Evolutionary conservation across 805 yeast species (phyloP).

Genomic region (Lachancea sp.): DNA sequence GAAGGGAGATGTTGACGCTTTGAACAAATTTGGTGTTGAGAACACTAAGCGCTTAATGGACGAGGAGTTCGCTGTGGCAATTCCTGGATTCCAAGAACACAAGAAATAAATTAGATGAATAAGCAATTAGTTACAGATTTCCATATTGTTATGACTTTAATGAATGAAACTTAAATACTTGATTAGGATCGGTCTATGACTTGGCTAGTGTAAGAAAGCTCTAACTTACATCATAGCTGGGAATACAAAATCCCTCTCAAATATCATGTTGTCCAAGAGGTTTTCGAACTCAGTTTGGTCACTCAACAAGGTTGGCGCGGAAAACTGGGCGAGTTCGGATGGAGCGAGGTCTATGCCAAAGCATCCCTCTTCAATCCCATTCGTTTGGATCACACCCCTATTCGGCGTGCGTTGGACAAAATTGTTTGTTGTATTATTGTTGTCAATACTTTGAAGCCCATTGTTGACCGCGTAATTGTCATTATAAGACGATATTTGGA

Average conservation of each 20-base stretch:
- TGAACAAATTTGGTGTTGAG: conserved; percentile 31
- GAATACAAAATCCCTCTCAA: conserved; percentile 9
- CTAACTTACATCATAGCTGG: conserved; percentile 3
- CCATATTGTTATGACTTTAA: not conserved
- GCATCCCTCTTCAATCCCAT: not conserved
- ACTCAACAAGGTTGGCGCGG: not conserved
- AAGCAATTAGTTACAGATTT: not conserved
- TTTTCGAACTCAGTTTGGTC: conserved; percentile 7
- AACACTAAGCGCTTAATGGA: conserved; percentile 32
- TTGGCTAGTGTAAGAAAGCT: not conserved
- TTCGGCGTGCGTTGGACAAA: not conserved
- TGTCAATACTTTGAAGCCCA: not conserved
- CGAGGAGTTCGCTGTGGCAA: conserved; percentile 20
- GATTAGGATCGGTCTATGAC: not conserved
- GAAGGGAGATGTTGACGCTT: conserved; percentile 37
- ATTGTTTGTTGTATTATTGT: not conserved
- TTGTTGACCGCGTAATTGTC: not conserved
- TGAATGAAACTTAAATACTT: not conserved
- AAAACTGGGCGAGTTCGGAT: not conserved
- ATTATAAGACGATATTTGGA: not conserved
- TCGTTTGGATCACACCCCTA: not conserved
- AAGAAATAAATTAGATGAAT: not conserved
- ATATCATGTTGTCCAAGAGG: conserved; percentile 7
- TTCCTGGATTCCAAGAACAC: conserved; percentile 30
- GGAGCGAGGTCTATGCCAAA: conserved; percentile 3